Percentiles rank a stretch among this genome's conserved stretches.
phyloP scores from a whole-genome alignment of 179 eudicot species.

The Silene vulgaris region DNA sequence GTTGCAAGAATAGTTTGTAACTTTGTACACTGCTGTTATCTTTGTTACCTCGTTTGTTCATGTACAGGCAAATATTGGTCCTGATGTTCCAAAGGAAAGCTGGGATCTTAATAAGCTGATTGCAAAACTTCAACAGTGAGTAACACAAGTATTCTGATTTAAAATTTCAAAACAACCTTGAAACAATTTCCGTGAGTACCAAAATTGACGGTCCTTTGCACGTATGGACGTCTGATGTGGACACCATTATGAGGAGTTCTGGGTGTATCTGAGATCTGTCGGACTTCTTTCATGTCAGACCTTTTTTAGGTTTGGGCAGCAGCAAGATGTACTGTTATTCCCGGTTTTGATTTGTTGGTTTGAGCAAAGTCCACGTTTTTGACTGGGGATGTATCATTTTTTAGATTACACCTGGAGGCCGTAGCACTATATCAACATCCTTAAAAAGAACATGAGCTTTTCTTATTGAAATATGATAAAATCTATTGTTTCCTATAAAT shows the following conservation, averaged over 20 bases:
- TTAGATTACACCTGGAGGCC: too few species aligned
- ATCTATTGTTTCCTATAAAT: too few species aligned
- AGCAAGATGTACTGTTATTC: too few species aligned
- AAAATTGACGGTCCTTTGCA: background rate
- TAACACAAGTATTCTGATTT: slow-evolving; percentile 17
- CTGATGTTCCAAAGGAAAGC: slow-evolving; percentile 81
- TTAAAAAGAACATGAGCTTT: too few species aligned
- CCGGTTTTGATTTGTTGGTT: too few species aligned
- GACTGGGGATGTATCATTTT: too few species aligned
- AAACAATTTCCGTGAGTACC: background rate
- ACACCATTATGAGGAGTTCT: background rate
- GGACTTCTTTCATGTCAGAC: background rate
- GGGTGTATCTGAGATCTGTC: background rate
- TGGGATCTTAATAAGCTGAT: slow-evolving; percentile 94
- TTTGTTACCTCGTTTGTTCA: slow-evolving; percentile 12
- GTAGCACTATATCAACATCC: too few species aligned
- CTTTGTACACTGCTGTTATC: slow-evolving; percentile 11
- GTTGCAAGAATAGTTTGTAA: background rate
- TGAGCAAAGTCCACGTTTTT: too few species aligned
- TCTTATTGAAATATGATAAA: too few species aligned
- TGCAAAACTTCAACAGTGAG: slow-evolving; percentile 89
- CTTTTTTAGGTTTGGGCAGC: background rate
- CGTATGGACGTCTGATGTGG: slow-evolving; percentile 1
- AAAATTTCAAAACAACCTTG: slow-evolving; percentile 8
- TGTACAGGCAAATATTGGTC: slow-evolving; percentile 85